Base-by-base conservation (phyloP, 2,329 filamentous ascomycete species). In the Zasmidium citrigriseum region DNA sequence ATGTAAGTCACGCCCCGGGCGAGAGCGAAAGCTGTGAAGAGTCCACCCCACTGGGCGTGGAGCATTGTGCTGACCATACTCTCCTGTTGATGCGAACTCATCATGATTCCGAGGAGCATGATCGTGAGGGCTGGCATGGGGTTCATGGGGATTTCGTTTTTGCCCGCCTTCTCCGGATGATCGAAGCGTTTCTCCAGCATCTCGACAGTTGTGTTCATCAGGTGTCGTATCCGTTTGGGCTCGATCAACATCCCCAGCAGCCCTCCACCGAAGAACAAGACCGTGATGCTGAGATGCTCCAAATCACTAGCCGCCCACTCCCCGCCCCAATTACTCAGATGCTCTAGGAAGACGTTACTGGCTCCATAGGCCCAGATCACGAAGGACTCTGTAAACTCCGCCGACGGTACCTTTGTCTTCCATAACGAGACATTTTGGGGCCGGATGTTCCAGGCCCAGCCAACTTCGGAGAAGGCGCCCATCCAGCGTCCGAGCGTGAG, bases 371-470 rank as follows among this genome's bases (percentile, higher is more conserved):
- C 80, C 78, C 92, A 96, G 64, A 98, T 97, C 64, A 96, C 84
- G 57, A 89, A 87, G 29, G 91, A 96, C 75, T 98, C 93, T 51
- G 89, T 85, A 67, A 96, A 96, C 76, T 98, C 93, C 22, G 90
- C 91, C 0, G 90, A 90, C 0, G 89, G 90, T 25, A 86, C 67
- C 47, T 74, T 77, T 44, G 80, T 74, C 52, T 85, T 85, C 83
- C 88, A 89, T 70, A 81, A 84, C 64, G 84, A 81, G 20, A 86
- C 82, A 11, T 75, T 73, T 4, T 78, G 71, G 9, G 91, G 91
- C 59, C 89, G 89, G 59, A 93, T 76, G 69, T 98, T 98, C 93
- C 93, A 97, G 0, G 92, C 91, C 93, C 93, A 98, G 64, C 93
- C 93, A 57, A 93, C 83, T 60, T 96, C 90, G 58, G 89, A 87